phyloP scores from a whole-genome alignment of 495 filamentous ascomycete genomes.

The Mytilinidion resinicola region DNA sequence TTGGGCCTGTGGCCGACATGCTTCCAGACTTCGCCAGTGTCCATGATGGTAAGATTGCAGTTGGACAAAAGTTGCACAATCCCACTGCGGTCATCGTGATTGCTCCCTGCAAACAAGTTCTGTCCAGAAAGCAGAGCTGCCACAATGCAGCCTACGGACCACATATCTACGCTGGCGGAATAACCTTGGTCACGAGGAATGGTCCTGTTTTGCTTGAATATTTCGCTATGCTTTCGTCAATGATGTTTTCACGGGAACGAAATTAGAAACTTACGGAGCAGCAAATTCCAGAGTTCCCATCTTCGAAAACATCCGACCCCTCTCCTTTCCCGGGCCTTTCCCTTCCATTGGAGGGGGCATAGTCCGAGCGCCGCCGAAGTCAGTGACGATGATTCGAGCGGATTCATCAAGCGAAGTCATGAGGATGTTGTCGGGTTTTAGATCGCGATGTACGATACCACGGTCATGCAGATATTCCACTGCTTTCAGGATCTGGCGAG shows the following conservation, averaged over 20 bases:
- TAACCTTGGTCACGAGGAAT: conserved; percentile 43
- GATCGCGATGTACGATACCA: conserved; percentile 56
- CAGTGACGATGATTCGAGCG: conserved; percentile 58
- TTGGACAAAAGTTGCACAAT: conserved; percentile 26
- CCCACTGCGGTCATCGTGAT: conserved; percentile 9
- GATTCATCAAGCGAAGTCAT: conserved; percentile 43
- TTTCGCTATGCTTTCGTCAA: conserved; percentile 27
- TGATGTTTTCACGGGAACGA: conserved; percentile 9
- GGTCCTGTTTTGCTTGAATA: conserved; percentile 27
- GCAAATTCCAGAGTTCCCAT: conserved; percentile 61
- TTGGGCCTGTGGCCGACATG: conserved; percentile 40
- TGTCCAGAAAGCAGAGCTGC: conserved; percentile 47
- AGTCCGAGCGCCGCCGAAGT: conserved; percentile 61
- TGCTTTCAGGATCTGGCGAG: conserved; percentile 55
- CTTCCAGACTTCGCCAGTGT: conserved; percentile 34
- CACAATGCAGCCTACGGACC: conserved; percentile 54
- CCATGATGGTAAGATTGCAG: conserved; percentile 36
- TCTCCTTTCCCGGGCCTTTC: background rate
- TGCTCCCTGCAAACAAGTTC: conserved; percentile 35
- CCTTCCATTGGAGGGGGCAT: conserved; percentile 20
- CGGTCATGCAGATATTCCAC: conserved; percentile 53
- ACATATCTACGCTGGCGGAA: conserved; percentile 57
- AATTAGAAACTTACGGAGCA: conserved; percentile 59
- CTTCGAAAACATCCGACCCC: conserved; percentile 51
- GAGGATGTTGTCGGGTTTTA: conserved; percentile 68